Percentiles rank a stretch among this genome's conserved stretches.
Evolutionary conservation across 139 green algal species (phyloP).

Genomic region (Micractinium sp.): DNA sequence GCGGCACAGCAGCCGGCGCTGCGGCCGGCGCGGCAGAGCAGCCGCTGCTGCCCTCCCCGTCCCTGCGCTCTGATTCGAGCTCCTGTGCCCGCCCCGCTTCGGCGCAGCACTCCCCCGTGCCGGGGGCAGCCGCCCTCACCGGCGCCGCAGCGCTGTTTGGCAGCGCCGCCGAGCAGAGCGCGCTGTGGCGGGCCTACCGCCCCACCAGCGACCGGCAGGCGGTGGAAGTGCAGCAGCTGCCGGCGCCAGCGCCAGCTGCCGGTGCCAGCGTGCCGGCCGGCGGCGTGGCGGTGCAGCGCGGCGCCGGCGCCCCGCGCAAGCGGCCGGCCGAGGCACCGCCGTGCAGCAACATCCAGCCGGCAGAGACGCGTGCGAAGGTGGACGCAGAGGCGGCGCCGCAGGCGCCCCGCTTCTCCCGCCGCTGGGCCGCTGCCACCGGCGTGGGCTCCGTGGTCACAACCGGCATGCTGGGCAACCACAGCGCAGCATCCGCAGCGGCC

Average conservation of each 20-base stretch:
- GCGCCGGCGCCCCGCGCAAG: background rate
- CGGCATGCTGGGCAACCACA: background rate
- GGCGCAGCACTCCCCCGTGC: background rate
- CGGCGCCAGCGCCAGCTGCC: background rate
- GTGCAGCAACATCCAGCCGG: no score
- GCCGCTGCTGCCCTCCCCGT: background rate
- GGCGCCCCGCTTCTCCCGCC: background rate
- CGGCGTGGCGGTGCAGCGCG: background rate
- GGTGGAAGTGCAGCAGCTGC: background rate
- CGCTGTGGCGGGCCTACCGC: background rate
- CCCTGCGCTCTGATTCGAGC: background rate
- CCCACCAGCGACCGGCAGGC: background rate
- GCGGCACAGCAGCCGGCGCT: background rate
- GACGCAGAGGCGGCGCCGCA: background rate
- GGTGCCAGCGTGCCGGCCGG: background rate
- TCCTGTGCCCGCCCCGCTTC: background rate
- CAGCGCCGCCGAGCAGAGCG: background rate
- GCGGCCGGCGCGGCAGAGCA: background rate
- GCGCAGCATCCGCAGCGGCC: background rate
- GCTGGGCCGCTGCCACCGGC: background rate
- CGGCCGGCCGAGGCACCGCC: background rate
- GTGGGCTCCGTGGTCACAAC: background rate
- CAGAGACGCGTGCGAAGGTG: no score
- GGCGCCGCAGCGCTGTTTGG: background rate
- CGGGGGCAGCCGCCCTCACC: background rate